Conservation (phyloP, 2,329 filamentous ascomycete species). For the Scolecobasidium constrictum region DNA sequence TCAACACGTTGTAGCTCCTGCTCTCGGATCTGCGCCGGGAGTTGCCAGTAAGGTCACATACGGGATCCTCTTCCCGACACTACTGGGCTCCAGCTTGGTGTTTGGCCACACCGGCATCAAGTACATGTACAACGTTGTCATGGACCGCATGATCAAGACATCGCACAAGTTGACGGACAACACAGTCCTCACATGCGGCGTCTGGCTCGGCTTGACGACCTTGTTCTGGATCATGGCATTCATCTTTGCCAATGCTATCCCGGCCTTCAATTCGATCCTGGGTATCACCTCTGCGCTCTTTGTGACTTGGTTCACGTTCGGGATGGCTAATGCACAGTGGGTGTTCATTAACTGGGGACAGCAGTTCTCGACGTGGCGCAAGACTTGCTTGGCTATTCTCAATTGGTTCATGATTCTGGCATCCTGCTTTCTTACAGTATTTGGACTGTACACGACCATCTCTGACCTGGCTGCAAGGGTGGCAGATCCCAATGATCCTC, state of each 20-base stretch:
- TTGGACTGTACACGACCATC: too few species aligned
- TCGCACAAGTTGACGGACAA: slow-evolving; percentile 23
- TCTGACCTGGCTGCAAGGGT: too few species aligned
- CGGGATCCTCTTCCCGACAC: slow-evolving; percentile 19
- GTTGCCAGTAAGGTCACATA: slow-evolving; percentile 25
- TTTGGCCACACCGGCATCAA: slow-evolving; percentile 26
- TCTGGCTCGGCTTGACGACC: slow-evolving; percentile 24
- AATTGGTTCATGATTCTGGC: too few species aligned
- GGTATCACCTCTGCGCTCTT: slow-evolving; percentile 27
- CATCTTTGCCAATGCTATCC: slow-evolving; percentile 26
- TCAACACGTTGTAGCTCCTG: slow-evolving; percentile 22
- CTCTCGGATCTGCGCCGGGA: slow-evolving; percentile 23
- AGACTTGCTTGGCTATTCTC: too few species aligned
- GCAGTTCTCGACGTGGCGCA: too few species aligned
- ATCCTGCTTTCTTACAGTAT: too few species aligned
- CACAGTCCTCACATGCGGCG: slow-evolving; percentile 23
- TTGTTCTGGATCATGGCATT: slow-evolving; percentile 26
- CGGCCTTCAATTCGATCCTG: slow-evolving; percentile 28
- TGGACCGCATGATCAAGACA: slow-evolving; percentile 23
- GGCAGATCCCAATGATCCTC: too few species aligned
- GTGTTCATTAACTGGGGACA: too few species aligned
- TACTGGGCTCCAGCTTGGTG: slow-evolving; percentile 21
- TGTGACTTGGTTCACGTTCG: too few species aligned
- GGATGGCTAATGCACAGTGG: too few species aligned
- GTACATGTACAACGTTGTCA: slow-evolving; percentile 24